Evolutionary conservation across 2,329 filamentous ascomycete genomes (phyloP), one percentile per base, ranked within the genome.

Genomic region (Nemania serpens): DNA sequence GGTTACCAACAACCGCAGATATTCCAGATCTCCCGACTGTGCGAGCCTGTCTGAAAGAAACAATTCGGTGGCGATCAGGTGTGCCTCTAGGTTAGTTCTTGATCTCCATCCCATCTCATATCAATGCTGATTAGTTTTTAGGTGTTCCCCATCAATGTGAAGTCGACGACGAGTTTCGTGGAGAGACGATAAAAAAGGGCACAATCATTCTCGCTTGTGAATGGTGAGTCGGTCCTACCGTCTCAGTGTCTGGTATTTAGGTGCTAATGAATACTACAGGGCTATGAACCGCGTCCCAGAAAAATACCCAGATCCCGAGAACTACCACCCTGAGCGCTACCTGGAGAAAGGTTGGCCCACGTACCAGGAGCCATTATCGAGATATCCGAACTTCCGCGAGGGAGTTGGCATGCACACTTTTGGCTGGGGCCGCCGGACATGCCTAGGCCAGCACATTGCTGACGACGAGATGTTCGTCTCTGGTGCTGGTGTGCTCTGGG

Each of bases 251-350:
- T 9, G 3, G 20, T n/a, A 2, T 9, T 36, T 25, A 53, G 34
- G 58, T 7, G 7, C 52, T 59, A 42, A 52, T 13, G 5, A 48
- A 39, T 3, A 7, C 51, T 15, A 15, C 15, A 84, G 82, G 79
- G 79, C 79, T 46, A 82, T 88, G 70, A 82, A 85, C 70, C 82
- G 84, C 45, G 84, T 88, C 63, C 78, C 81, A 1, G 75, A 74
- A 37, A 82, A 80, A 57, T 90, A 89, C 68, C 85, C 85, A 1
- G 83, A 88, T 67, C 83, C 85, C n/a, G 85, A 89, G 49, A 80
- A 75, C 65, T 89, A 81, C 75, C 82, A 79, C 29, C 86, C 87
- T 0, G 85, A 88, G 66, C 81, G 87, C 41, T 90, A 84, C 77
- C 79, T 90, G 11, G 82, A 87, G 65, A 74, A 82, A n/a, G 76